A percentile compares a stretch with the other conserved stretches of the same genome.
Evolutionary conservation across 1,284 basidiomycete species (phyloP).

Genomic region (Cerioporus squamosus): DNA sequence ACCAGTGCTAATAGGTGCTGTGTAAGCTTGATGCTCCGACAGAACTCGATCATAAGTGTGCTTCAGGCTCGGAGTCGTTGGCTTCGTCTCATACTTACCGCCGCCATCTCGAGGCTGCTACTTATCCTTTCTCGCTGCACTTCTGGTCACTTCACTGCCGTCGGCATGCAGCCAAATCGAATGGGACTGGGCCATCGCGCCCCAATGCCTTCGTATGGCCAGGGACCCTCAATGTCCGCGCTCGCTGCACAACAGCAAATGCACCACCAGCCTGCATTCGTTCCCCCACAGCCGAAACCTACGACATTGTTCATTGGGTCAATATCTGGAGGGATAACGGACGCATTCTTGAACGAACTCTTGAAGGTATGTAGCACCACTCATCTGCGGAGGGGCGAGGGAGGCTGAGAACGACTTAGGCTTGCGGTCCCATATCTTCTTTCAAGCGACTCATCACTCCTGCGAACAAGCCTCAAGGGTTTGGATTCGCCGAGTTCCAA

Average conservation of each 20-base stretch:
- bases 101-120: not conserved
- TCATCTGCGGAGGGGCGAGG: not conserved
- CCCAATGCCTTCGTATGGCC: conserved; percentile 81
- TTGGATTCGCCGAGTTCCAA: conserved; percentile 93
- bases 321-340: conserved; percentile 91
- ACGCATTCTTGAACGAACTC: conserved; percentile 77
- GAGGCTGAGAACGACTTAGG: conserved; percentile 45
- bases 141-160: not conserved
- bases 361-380: conserved; percentile 62
- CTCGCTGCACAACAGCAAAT: conserved; percentile 82
- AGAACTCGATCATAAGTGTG: not conserved
- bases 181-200: conserved; percentile 85
- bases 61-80: too few species aligned
- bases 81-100: not conserved
- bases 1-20: too few species aligned
- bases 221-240: conserved; percentile 85
- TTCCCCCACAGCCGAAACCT: conserved; percentile 60
- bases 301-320: conserved; percentile 90
- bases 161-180: conserved; percentile 71
- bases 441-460: conserved; percentile 92
- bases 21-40: too few species aligned
- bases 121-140: not conserved
- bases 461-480: conserved; percentile 91
- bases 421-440: conserved; percentile 86
- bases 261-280: conserved; percentile 55